Conservation (phyloP, 2,329 filamentous ascomycete species). For the Fusarium aywerte region DNA sequence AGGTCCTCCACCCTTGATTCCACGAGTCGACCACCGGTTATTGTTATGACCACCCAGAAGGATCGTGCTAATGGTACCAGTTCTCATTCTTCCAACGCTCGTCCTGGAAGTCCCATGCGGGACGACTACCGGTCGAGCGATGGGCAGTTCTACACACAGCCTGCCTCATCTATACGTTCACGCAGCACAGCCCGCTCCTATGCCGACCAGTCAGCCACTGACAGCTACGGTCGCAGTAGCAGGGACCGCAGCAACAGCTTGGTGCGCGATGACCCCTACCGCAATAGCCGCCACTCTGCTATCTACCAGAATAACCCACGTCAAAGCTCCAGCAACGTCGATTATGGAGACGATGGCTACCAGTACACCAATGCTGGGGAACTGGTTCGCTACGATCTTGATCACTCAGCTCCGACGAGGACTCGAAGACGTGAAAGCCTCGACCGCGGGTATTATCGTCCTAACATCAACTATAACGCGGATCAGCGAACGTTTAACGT, state of each 20-base stretch:
- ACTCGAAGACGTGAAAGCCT: constrained; percentile 64
- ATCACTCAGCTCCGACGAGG: constrained; percentile 58
- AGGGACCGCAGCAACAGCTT: constrained; percentile 62
- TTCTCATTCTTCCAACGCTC: constrained; percentile 53
- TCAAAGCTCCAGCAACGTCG: constrained; percentile 57
- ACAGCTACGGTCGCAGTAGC: constrained; percentile 62
- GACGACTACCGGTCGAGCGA: constrained; percentile 66
- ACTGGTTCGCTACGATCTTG: constrained; percentile 69
- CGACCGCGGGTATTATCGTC: constrained; percentile 65
- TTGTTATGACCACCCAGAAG: constrained; percentile 65
- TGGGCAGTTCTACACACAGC: constrained; percentile 63
- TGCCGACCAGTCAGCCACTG: constrained; percentile 61
- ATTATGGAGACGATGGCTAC: constrained; percentile 69
- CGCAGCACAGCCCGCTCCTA: constrained; percentile 61
- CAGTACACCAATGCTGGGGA: constrained; percentile 73
- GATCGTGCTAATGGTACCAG: constrained; percentile 54
- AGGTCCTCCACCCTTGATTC: constrained; percentile 66
- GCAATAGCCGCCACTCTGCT: constrained; percentile 58
- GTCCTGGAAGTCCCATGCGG: constrained; percentile 59
- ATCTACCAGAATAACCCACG: constrained; percentile 58
- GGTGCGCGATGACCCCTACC: constrained; percentile 58
- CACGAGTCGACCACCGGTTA: constrained; percentile 61
- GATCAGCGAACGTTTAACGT: constrained; percentile 60
- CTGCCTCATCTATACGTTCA: constrained; percentile 67
- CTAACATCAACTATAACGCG: constrained; percentile 63